Evolutionary conservation across 2,329 filamentous ascomycete species (phyloP).

Genomic region (Aureobasidium musti): DNA sequence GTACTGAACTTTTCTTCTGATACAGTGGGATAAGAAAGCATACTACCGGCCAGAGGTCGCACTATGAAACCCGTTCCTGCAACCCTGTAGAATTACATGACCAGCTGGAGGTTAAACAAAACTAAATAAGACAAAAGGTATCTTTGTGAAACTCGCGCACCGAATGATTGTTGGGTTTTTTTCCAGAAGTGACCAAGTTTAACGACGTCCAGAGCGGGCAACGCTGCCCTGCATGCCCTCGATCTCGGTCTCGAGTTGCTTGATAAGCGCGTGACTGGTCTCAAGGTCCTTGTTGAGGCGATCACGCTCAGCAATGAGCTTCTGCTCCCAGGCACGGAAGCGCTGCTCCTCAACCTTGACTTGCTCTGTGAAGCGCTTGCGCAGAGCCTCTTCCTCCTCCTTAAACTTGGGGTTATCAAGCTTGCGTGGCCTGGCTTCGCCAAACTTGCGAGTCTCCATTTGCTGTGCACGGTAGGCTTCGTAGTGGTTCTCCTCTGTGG

Average conservation of each 20-base stretch:
- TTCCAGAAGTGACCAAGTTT: not conserved
- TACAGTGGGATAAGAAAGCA: conserved; percentile 16
- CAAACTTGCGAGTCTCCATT: conserved; percentile 99
- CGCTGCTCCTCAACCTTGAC: conserved; percentile 99
- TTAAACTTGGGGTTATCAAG: conserved; percentile 99
- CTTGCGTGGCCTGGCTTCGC: conserved; percentile 95
- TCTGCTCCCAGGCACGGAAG: conserved; percentile 99
- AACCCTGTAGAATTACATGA: conserved; percentile 22
- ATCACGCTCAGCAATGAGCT: conserved; percentile 97
- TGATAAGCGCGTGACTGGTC: conserved; percentile 89
- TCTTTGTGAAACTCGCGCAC: conserved; percentile 22
- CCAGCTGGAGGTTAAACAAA: conserved; percentile 23
- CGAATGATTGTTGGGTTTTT: not conserved
- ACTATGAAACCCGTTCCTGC: not conserved
- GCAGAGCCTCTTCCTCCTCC: conserved; percentile 96
- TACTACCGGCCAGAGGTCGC: conserved; percentile 19
- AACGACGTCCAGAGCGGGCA: conserved; percentile 35
- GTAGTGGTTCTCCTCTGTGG: conserved; percentile 98
- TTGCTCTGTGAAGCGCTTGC: conserved; percentile 99
- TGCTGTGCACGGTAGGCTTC: conserved; percentile 98
- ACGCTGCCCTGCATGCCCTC: conserved; percentile 74
- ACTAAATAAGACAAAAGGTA: conserved; percentile 28
- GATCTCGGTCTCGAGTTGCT: conserved; percentile 87
- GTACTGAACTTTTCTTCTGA: conserved; percentile 23
- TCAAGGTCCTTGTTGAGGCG: conserved; percentile 99